Conservation (phyloP, 78 protist species). For the Dictyostelium brefeldianum region DNA sequence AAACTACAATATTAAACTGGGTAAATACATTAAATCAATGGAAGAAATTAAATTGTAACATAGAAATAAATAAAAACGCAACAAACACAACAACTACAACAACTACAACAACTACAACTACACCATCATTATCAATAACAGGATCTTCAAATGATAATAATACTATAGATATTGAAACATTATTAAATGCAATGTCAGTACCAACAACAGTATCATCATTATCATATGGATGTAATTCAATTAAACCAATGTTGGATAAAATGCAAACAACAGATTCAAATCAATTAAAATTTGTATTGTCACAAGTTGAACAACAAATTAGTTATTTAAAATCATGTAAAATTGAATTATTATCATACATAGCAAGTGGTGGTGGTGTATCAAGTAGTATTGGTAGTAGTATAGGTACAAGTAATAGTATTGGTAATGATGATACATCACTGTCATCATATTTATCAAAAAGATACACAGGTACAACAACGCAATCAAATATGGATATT, state of each 20-base stretch:
- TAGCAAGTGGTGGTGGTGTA: background rate
- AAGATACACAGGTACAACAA: background rate
- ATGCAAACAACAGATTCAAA: constrained; percentile 21
- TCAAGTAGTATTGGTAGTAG: background rate
- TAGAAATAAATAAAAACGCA: background rate
- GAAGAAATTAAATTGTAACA: constrained; percentile 20
- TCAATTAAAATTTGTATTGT: constrained; percentile 27
- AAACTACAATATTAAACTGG: constrained; percentile 56
- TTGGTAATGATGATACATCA: background rate
- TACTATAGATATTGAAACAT: background rate
- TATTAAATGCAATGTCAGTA: constrained; percentile 2
- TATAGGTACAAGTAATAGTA: background rate
- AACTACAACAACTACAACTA: background rate
- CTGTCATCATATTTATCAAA: background rate
- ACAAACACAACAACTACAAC: background rate
- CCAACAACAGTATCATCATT: background rate
- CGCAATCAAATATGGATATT: background rate
- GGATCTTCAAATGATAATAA: background rate
- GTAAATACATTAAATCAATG: constrained; percentile 41
- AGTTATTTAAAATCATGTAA: constrained; percentile 35
- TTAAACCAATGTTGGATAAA: background rate
- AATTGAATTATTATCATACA: background rate
- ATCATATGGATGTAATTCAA: background rate
- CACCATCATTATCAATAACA: background rate
- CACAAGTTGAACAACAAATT: constrained; percentile 13